Percentiles rank a stretch among this genome's conserved stretches.
These are phyloP conservation scores for Dendrocalamus sinicus DNA, from an alignment of 176 grass and related monocot species.

Conservation along the genomic window DNA sequence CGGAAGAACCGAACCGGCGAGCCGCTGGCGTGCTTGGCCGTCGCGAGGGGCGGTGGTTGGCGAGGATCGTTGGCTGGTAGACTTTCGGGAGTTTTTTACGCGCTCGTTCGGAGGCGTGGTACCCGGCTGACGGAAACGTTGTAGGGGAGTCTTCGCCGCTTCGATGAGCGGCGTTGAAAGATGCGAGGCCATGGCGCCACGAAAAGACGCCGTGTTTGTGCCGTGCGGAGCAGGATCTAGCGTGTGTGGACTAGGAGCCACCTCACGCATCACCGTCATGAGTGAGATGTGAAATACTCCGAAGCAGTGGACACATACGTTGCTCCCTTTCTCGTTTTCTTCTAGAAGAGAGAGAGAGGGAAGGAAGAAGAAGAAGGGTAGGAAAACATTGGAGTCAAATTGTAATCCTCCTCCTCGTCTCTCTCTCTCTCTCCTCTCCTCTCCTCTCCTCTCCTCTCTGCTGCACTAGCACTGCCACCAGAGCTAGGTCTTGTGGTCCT, in stretches of 20 bases:
- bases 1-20: no score
- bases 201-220: background rate
- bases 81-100: no score
- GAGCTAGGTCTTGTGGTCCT: background rate
- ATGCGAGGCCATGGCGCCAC: background rate
- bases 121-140: background rate
- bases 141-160: no score
- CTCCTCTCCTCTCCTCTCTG: background rate
- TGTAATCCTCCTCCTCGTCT: background rate
- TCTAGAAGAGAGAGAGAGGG: background rate
- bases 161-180: background rate
- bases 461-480: no score
- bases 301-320: background rate
- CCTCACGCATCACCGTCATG: background rate
- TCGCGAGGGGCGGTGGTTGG: no score
- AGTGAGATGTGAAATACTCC: background rate
- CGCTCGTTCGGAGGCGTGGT: no score
- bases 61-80: no score
- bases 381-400: conserved; percentile 1
- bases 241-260: background rate
- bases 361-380: background rate
- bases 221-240: no score
- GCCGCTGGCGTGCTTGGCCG: no score
- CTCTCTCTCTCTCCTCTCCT: background rate
- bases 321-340: background rate